phyloP scores from a whole-genome alignment of 208 protist species.

The Trypanosoma mega region DNA sequence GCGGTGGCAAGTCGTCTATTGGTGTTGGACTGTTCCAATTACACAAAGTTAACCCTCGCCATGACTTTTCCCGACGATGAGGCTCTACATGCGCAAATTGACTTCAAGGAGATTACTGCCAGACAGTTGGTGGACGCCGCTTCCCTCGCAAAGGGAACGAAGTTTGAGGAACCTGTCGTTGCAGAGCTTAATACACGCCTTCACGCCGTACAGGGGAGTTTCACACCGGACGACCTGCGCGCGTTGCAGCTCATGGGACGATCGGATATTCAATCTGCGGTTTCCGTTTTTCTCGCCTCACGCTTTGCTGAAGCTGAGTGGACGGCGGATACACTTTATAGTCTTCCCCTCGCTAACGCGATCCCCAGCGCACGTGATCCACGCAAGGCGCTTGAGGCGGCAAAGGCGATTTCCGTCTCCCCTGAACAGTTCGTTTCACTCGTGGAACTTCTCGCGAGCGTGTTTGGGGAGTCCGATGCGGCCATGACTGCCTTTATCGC shows the following conservation, averaged over 20 bases:
- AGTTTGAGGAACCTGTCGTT: conserved; percentile 39
- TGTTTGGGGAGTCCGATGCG: conserved; percentile 45
- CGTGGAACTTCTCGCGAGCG: conserved; percentile 50
- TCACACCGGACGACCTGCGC: conserved; percentile 69
- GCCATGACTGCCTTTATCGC: conserved; percentile 49
- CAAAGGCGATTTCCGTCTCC: conserved; percentile 51
- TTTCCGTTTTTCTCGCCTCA: conserved; percentile 43
- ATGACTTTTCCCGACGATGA: conserved; percentile 73
- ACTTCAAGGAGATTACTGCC: conserved; percentile 58
- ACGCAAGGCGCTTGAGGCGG: conserved; percentile 59
- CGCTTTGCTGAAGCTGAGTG: conserved; percentile 66
- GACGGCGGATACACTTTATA: conserved; percentile 69
- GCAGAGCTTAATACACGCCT: conserved; percentile 49
- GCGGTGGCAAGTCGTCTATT: conserved; percentile 59
- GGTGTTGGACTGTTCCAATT: conserved; percentile 19
- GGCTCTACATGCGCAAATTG: conserved; percentile 35
- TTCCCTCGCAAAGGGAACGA: conserved; percentile 35
- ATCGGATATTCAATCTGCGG: conserved; percentile 41
- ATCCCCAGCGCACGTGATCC: conserved; percentile 31
- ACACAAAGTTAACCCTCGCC: conserved; percentile 58
- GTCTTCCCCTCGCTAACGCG: conserved; percentile 45
- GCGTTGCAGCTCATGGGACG: conserved; percentile 43
- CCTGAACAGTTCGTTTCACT: conserved; percentile 76
- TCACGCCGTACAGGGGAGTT: conserved; percentile 32
- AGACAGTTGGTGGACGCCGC: conserved; percentile 73